Evolutionary conservation across 1,284 basidiomycete genomes (phyloP), one percentile per base, ranked within the genome.

Genomic region (Pholiota adiposa): DNA sequence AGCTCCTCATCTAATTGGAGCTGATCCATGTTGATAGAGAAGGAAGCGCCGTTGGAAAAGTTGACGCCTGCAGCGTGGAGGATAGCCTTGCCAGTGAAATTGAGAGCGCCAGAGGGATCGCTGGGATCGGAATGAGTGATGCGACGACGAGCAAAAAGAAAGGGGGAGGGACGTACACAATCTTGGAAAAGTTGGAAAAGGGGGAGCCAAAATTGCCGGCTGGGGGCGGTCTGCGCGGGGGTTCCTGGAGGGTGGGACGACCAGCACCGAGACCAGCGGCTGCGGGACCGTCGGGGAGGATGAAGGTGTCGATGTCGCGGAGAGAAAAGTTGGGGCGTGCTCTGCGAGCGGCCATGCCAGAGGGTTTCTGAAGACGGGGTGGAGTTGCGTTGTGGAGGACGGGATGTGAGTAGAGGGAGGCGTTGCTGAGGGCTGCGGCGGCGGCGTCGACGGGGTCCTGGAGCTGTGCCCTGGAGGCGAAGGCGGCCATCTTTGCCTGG

Each of bases 1-100:
- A 99, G 83, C 74, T 98, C 96, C 70, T 96, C 93, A 59, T 94
- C 83, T 58, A 98, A 84, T 70, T 94, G 85, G 62, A 99, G 86
- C 73, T 99, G 93, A 59, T 89, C 87, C 94, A 98, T 98, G 75
- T 97, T 97, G 80, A 99, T 98, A 62, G 89, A 85, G 77, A 96
- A 98, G 14, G 92, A 94, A 33, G 92, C 87, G 29, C 97, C 97
- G 67, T 92, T 96, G 23, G 89, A 90, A 73, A 99, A 99, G 70
- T 99, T 93, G 68, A 99, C 97, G 56, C 97, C 97, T 16, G 89
- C 83, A 0, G 95, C 89, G 72, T 98, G 94, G 16, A 99, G 74
- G 34, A 98, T 86, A 1, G 97, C 97, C 74, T 98, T 98, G 60
- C 93, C 93, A 41, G 84, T 86, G 72, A 99, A 99, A 71, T 94